phyloP scores from a whole-genome alignment of 495 filamentous ascomycete genomes.

The Hypoxylon crocopeplum region DNA sequence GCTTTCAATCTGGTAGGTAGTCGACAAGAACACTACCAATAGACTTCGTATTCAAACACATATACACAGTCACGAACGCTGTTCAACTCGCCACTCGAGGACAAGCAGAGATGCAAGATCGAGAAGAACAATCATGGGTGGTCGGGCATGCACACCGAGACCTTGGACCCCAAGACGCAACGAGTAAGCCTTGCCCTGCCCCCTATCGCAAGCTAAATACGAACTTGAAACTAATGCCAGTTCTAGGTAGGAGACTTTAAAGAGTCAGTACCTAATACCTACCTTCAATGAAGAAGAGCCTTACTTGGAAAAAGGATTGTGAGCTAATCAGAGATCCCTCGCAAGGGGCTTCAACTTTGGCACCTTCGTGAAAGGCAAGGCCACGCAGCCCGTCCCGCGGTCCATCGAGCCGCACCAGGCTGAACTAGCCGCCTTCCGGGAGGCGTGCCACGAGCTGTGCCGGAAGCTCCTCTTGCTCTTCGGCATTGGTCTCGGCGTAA shows the following conservation, averaged over 20 bases:
- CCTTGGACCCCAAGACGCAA: slow-evolving; percentile 82
- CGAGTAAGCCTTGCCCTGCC: slow-evolving; percentile 57
- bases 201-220: background rate
- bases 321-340: background rate
- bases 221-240: slow-evolving; percentile 6
- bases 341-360: slow-evolving; percentile 90
- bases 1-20: slow-evolving; percentile 75
- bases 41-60: slow-evolving; percentile 1
- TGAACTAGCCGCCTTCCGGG: slow-evolving; percentile 68
- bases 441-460: slow-evolving; percentile 76
- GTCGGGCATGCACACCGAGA: slow-evolving; percentile 88
- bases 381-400: slow-evolving; percentile 80
- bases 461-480: slow-evolving; percentile 75
- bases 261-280: slow-evolving; percentile 66
- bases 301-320: background rate
- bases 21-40: background rate
- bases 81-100: slow-evolving; percentile 72
- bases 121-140: slow-evolving; percentile 84
- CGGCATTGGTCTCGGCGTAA: slow-evolving; percentile 73
- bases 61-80: slow-evolving; percentile 76
- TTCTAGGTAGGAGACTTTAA: slow-evolving; percentile 86
- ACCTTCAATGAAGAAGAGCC: background rate
- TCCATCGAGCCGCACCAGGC: slow-evolving; percentile 65
- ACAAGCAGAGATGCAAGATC: slow-evolving; percentile 78
- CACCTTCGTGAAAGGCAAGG: slow-evolving; percentile 71